Conservation (phyloP, 257 asterid genomes). For the Catharanthus roseus region DNA sequence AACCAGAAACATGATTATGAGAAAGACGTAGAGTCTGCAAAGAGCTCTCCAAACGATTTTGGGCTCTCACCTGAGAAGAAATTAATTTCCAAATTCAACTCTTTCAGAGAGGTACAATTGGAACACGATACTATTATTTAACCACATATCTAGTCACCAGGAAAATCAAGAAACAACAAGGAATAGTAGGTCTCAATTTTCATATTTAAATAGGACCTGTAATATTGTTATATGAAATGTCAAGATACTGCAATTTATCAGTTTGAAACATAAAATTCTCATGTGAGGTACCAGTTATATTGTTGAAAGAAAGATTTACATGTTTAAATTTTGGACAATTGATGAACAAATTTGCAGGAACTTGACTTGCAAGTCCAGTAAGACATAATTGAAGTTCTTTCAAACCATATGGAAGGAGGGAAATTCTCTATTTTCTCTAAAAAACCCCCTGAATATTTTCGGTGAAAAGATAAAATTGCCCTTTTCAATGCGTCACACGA, state of each 20-base stretch:
- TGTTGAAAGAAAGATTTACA: conserved; percentile 74
- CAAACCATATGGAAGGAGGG: conserved; percentile 52
- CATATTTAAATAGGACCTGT: conserved; percentile 46
- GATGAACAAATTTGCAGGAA: conserved; percentile 50
- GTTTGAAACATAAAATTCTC: conserved; percentile 40
- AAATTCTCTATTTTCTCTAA: too few relatives aligned
- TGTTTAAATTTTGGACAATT: conserved; percentile 59
- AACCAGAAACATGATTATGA: conserved; percentile 66
- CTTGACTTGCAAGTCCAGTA: conserved; percentile 47
- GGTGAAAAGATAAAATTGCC: too few relatives aligned
- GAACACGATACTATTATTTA: conserved; percentile 52
- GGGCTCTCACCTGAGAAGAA: conserved; percentile 64
- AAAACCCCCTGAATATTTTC: too few relatives aligned
- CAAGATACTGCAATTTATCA: conserved; percentile 57
- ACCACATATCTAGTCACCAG: conserved; percentile 57
- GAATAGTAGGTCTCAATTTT: conserved; percentile 59
- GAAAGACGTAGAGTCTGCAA: conserved; percentile 75
- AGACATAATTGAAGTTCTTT: conserved; percentile 62
- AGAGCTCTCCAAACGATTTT: conserved; percentile 43
- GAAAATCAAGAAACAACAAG: conserved; percentile 56
- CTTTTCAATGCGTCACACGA: too few relatives aligned
- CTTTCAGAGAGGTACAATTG: conserved; percentile 59
- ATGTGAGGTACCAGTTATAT: conserved; percentile 58
- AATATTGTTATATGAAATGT: conserved; percentile 71
- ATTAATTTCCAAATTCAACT: conserved; percentile 49